Evolutionary conservation across 345 rosid species (phyloP).

Genomic region (Ceriops tagal): DNA sequence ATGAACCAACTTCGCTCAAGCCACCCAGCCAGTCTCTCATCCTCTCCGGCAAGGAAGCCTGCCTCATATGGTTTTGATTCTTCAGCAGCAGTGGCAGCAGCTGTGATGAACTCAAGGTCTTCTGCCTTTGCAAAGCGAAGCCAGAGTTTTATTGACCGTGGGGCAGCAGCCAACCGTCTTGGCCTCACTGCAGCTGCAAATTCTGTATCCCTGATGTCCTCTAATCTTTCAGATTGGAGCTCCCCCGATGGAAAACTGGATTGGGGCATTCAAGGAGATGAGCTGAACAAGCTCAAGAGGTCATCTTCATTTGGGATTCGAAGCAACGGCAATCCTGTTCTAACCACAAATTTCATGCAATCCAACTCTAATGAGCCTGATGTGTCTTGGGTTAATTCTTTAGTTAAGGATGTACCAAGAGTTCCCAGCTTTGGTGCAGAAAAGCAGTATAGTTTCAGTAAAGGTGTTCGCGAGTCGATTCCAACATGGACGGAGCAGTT

Average conservation of each 20-base stretch:
- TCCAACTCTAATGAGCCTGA: conserved; percentile 65
- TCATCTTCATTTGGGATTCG: conserved; percentile 76
- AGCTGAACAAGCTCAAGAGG: conserved; percentile 76
- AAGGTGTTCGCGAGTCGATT: conserved; percentile 38
- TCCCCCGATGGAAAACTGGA: conserved; percentile 78
- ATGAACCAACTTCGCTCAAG: conserved; percentile 62
- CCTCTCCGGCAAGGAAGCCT: conserved; percentile 56
- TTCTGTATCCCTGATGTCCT: conserved; percentile 42
- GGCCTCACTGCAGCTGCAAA: conserved; percentile 47
- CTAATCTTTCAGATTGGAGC: conserved; percentile 67
- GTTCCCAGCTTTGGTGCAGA: conserved; percentile 36
- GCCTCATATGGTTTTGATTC: conserved; percentile 64
- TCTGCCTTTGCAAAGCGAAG: conserved; percentile 86
- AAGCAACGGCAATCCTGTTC: conserved; percentile 35
- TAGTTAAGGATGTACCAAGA: conserved; percentile 68
- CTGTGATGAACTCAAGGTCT: conserved; percentile 85
- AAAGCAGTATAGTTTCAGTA: conserved; percentile 34
- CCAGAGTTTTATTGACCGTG: conserved; percentile 82
- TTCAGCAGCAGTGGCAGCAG: conserved; percentile 83
- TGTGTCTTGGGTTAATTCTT: conserved; percentile 83
- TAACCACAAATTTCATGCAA: conserved; percentile 22
- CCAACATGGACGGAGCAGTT: conserved; percentile 83
- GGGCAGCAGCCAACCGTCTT: conserved; percentile 31
- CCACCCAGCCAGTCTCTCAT: conserved; percentile 45
- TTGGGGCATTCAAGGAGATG: conserved; percentile 88